Conservation (phyloP, 2,329 filamentous ascomycete species). For the Phyllachora maydis region DNA sequence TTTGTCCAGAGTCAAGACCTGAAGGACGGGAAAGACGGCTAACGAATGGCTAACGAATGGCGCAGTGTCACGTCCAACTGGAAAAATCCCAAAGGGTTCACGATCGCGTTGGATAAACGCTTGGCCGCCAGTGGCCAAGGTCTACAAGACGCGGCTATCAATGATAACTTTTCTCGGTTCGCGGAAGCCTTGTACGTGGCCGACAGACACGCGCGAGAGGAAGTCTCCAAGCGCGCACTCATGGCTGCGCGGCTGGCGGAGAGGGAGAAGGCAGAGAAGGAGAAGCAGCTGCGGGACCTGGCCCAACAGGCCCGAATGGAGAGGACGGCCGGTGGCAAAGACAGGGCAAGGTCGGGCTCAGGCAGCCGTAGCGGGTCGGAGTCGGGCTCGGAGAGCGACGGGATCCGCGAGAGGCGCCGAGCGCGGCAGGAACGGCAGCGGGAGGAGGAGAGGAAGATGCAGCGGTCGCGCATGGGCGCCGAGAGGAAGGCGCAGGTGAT, state of each 20-base stretch:
- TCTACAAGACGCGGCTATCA: slow-evolving; percentile 84
- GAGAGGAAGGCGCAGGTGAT: slow-evolving; percentile 83
- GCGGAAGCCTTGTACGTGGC: slow-evolving; percentile 87
- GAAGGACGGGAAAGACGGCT: too few relatives aligned
- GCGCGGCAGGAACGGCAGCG: slow-evolving; percentile 57
- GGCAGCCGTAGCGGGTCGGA: slow-evolving; percentile 25
- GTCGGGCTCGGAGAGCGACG: slow-evolving; percentile 30
- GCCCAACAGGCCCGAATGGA: slow-evolving; percentile 88
- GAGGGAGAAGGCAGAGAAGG: slow-evolving; percentile 88
- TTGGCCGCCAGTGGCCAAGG: slow-evolving; percentile 83
- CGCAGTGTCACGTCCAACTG: too few relatives aligned
- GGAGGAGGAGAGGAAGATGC: slow-evolving; percentile 74
- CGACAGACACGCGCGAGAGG: slow-evolving; percentile 83
- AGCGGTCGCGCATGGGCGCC: slow-evolving; percentile 87
- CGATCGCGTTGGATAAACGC: slow-evolving; percentile 85
- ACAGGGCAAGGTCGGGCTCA: slow-evolving; percentile 18
- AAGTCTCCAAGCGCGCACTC: slow-evolving; percentile 74
- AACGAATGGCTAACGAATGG: too few relatives aligned
- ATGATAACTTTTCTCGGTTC: slow-evolving; percentile 96
- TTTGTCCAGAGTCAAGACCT: too few relatives aligned
- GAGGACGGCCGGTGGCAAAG: slow-evolving; percentile 25
- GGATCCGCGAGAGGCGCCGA: slow-evolving; percentile 56
- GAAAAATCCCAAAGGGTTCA: slow-evolving; percentile 99
- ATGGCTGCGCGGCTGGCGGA: slow-evolving; percentile 96
- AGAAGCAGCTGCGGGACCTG: slow-evolving; percentile 71